phyloP scores from a whole-genome alignment of 1,284 basidiomycete species.

The Pisolithus thermaeus region DNA sequence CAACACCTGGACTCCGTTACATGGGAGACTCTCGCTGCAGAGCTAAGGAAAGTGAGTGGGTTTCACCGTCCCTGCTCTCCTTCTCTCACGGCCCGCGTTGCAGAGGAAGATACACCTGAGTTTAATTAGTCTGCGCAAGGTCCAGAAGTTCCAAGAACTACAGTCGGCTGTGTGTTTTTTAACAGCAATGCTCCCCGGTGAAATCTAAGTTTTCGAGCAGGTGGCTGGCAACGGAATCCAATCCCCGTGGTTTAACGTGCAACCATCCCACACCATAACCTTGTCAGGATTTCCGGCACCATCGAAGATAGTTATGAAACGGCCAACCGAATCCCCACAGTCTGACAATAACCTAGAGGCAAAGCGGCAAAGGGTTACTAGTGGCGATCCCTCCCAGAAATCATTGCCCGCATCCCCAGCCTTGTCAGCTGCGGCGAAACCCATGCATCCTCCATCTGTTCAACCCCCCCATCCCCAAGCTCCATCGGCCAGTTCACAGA shows the following conservation, averaged over 20 bases:
- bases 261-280: conserved; percentile 39
- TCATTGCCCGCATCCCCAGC: conserved; percentile 20
- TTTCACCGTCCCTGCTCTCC: not conserved
- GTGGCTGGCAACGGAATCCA: conserved; percentile 33
- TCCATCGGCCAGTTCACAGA: not conserved
- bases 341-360: conserved; percentile 25
- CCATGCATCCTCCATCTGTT: conserved; percentile 9
- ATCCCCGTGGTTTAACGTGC: conserved; percentile 52
- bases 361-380: conserved; percentile 24
- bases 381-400: conserved; percentile 18
- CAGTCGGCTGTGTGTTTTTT: conserved; percentile 40
- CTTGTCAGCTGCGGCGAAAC: conserved; percentile 15
- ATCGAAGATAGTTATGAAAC: conserved; percentile 37
- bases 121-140: conserved; percentile 41
- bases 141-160: conserved; percentile 47
- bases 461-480: conserved; percentile 13
- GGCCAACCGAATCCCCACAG: conserved; percentile 14
- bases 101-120: conserved; percentile 61
- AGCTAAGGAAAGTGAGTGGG: conserved; percentile 49
- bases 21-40: conserved; percentile 60
- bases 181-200: not conserved
- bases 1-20: conserved; percentile 49
- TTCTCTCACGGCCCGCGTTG: not conserved
- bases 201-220: conserved; percentile 21
- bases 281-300: conserved; percentile 43